A percentile compares a stretch with the other conserved stretches of the same genome.
phyloP scores from a whole-genome alignment of 345 rosid genomes.

The Physaria fendleri region DNA sequence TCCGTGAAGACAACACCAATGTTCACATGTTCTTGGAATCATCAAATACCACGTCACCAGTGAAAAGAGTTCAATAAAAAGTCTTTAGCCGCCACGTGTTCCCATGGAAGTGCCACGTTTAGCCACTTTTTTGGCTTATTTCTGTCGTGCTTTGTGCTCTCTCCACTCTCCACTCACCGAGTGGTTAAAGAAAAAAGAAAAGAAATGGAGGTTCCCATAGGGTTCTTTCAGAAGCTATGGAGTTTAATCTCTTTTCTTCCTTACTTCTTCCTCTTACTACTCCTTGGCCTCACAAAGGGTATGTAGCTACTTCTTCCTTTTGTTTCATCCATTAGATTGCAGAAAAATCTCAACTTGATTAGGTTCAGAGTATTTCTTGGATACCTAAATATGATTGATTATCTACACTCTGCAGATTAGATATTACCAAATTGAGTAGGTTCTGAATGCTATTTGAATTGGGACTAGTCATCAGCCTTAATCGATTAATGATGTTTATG shows the following conservation, averaged over 20 bases:
- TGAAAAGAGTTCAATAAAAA: background rate
- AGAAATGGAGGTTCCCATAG: conserved; percentile 51
- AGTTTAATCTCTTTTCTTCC: conserved; percentile 64
- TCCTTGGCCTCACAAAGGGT: conserved; percentile 45
- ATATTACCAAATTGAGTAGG: too few species aligned
- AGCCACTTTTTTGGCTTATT: conserved; percentile 14
- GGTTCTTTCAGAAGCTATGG: conserved; percentile 60
- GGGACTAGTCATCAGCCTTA: too few species aligned
- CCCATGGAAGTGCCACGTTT: conserved; percentile 13
- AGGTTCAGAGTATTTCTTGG: background rate
- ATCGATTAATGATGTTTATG: too few species aligned
- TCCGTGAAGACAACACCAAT: too few species aligned
- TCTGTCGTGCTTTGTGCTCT: background rate
- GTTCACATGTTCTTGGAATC: too few species aligned
- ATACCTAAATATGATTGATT: background rate
- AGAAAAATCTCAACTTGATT: background rate
- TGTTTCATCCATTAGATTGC: background rate
- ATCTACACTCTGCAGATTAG: background rate
- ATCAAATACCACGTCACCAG: too few species aligned
- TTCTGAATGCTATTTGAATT: too few species aligned
- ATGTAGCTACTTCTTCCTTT: background rate
- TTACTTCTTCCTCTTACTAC: conserved; percentile 52
- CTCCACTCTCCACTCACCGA: background rate
- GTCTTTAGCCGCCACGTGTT: conserved; percentile 1
- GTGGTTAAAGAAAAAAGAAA: background rate